Evolutionary conservation across 148 eudicot genomes (phyloP).

Genomic region (Cornus kousa): DNA sequence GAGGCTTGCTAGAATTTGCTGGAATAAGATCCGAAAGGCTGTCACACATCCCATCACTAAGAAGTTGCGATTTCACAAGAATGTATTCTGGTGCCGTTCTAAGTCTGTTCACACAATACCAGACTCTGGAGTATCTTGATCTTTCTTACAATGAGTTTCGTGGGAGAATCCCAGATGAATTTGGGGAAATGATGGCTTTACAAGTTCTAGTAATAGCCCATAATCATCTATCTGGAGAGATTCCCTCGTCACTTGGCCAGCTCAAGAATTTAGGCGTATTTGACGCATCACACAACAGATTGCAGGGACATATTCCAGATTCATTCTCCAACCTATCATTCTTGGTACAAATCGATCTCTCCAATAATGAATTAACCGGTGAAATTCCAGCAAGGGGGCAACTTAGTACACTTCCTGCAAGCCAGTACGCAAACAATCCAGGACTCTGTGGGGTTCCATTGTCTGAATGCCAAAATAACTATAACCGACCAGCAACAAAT

Average conservation of each 20-base stretch:
- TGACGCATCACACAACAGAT: constrained; percentile 82
- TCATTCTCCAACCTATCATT: constrained; percentile 85
- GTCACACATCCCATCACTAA: constrained; percentile 64
- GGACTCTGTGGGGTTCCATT: constrained; percentile 94
- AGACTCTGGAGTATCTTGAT: constrained; percentile 92
- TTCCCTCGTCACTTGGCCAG: constrained; percentile 76
- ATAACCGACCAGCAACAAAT: constrained; percentile 18
- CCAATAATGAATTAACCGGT: constrained; percentile 81
- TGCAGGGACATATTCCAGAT: constrained; percentile 90
- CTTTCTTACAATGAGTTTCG: constrained; percentile 82
- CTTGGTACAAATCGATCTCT: constrained; percentile 90
- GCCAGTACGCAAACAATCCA: constrained; percentile 79
- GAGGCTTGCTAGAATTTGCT: constrained; percentile 85
- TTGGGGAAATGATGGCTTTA: constrained; percentile 89
- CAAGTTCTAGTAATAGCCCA: constrained; percentile 86
- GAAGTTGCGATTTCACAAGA: constrained; percentile 80
- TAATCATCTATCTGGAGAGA: constrained; percentile 81
- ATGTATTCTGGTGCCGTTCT: constrained; percentile 86
- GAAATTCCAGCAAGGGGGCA: constrained; percentile 84
- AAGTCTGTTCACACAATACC: constrained; percentile 79
- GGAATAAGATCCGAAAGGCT: constrained; percentile 89
- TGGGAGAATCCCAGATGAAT: constrained; percentile 82
- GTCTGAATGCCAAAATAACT: constrained; percentile 49
- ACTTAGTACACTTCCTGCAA: constrained; percentile 90
- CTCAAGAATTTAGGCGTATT: constrained; percentile 88